Evolutionary conservation across 306 rosid species (phyloP).

Genomic region (Biancaea sappan): DNA sequence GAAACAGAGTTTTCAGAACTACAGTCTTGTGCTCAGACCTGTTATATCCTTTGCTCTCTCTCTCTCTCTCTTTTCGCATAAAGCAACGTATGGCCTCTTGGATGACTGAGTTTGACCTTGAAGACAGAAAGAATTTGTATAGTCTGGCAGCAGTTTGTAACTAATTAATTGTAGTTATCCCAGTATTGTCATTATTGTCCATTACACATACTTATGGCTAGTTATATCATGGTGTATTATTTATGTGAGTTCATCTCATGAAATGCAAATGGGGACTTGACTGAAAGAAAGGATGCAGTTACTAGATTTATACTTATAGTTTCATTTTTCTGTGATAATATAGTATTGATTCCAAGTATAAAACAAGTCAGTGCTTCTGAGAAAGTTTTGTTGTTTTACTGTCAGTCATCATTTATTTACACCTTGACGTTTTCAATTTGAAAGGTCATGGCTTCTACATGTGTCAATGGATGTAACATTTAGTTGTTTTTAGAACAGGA

Average conservation of each 20-base stretch:
- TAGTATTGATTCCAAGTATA: neutral
- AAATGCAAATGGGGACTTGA: neutral
- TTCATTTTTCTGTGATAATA: neutral
- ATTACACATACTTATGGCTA: neutral
- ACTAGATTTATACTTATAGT: neutral
- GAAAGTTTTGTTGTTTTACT: neutral
- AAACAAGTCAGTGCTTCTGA: neutral
- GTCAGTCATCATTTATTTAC: neutral
- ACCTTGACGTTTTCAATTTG: neutral
- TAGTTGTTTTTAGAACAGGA: constrained; percentile 30
- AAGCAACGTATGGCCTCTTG: constrained; percentile 7
- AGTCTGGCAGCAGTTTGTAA: constrained; percentile 40
- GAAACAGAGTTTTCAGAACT: constrained; percentile 40
- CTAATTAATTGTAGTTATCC: constrained; percentile 23
- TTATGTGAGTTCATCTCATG: neutral
- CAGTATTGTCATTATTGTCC: neutral
- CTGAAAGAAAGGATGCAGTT: neutral
- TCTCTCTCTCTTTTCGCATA: constrained; percentile 21
- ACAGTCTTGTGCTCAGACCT: constrained; percentile 43
- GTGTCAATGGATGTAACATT: neutral
- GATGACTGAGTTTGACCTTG: constrained; percentile 36
- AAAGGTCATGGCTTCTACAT: neutral
- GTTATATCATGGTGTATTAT: too few relatives aligned
- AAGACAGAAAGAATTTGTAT: constrained; percentile 39
- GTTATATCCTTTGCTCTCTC: neutral